phyloP scores from a whole-genome alignment of 2,329 filamentous ascomycete species.

The Purpureocillium takamizusanense region DNA sequence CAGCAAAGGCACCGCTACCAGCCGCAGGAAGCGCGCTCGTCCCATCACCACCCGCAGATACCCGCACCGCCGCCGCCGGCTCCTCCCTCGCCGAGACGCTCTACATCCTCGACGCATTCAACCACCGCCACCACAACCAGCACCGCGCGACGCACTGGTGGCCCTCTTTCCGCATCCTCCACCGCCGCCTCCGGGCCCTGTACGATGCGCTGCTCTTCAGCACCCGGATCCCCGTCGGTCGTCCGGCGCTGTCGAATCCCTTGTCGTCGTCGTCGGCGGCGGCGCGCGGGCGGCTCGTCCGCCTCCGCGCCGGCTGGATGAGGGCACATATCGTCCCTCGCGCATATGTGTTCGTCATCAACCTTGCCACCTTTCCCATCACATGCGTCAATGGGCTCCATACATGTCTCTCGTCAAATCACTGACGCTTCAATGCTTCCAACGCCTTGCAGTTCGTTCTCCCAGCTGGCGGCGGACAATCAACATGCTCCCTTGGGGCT shows the following conservation, averaged over 20 bases:
- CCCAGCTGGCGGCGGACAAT: conserved; percentile 59
- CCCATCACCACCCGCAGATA: no score
- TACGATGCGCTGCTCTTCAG: no score
- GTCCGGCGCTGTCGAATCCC: no score
- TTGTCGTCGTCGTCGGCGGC: no score
- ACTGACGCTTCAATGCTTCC: not conserved
- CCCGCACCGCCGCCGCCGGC: conserved; percentile 9
- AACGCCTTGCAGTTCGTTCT: conserved; percentile 45
- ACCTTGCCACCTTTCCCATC: not conserved
- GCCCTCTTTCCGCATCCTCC: conserved; percentile 60
- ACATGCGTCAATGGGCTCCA: not conserved
- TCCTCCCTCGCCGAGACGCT: conserved; percentile 28
- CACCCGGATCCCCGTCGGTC: no score
- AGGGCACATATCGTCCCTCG: conserved; percentile 19
- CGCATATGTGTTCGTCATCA: conserved; percentile 24
- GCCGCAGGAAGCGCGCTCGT: no score
- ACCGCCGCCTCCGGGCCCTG: conserved; percentile 54
- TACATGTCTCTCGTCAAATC: not conserved
- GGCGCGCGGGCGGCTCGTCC: conserved; percentile 6
- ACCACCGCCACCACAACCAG: conserved; percentile 85
- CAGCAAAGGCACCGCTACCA: no score
- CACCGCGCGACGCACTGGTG: conserved; percentile 79
- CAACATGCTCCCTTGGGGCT: conserved; percentile 66
- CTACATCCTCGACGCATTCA: conserved; percentile 60
- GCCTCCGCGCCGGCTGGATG: conserved; percentile 18